Base-by-base conservation (phyloP, 495 filamentous ascomycete genomes). In the Lasiosphaeria hispida region DNA sequence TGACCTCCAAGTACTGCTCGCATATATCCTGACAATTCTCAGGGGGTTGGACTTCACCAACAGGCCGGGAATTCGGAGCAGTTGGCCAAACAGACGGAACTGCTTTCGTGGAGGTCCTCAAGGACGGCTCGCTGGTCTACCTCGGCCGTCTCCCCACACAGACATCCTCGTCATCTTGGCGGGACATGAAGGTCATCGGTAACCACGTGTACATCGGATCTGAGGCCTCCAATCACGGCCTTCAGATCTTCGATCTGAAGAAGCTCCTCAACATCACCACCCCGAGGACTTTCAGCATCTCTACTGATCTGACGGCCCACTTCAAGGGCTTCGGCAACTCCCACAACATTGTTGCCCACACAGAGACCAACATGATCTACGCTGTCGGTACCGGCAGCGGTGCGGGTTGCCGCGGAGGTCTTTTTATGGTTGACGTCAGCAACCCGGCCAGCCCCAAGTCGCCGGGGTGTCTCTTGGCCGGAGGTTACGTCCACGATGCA, bases 401-500 rank as follows among this genome's bases (percentile, higher is more conserved):
- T 48, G 62, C 66, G 45, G 52, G 62, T 17, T 84, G 82, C 71
- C 58, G 54, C n/a, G 73, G 71, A 14, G 82, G 81, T 2, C 70
- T 83, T 19, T 77, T 80, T 64, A 79, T 84, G 65, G 76, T 83
- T 57, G 79, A 84, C 62, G 51, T 82, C 19, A 65, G 69, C 4
- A 70, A 80, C 61, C 61, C 77, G 13, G 61, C 74, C 9, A 79
- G 77, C 43, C 53, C 53, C 41, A 55, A 45, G 53, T 36, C 34
- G 14, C 11, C 79, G 0, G 81, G 82, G 5, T 85, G 82, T 57
- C 73, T 73, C 10, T 68, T 74, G 2, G 60, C 67, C 7, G 82
- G 82, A 65, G 82, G 82, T 45, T 85, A 85, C 62, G 80, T 83
- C 23, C 82, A 84, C 61, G 82, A 84, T 60, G 79, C 80, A 1